phyloP scores from a whole-genome alignment of 2,329 filamentous ascomycete genomes.

The Macrophomina phaseolina region DNA sequence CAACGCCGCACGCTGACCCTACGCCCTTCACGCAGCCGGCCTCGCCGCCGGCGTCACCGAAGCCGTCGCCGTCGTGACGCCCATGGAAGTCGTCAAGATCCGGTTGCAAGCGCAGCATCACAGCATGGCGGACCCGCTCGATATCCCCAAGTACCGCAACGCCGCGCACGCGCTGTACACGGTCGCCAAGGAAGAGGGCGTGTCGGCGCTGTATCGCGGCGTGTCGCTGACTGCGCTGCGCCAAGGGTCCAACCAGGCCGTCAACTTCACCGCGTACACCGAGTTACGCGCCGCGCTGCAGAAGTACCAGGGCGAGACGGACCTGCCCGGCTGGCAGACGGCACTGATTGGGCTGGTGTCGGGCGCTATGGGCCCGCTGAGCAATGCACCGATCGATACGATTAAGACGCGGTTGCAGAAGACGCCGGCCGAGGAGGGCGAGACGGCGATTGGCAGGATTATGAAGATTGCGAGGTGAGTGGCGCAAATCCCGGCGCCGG shows the following conservation, averaged over 20 bases:
- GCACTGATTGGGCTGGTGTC: constrained; percentile 87
- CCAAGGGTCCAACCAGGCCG: constrained; percentile 94
- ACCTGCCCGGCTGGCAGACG: constrained; percentile 86
- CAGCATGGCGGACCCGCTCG: constrained; percentile 94
- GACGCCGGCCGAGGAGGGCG: constrained; percentile 79
- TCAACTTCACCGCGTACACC: constrained; percentile 96
- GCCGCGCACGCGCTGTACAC: constrained; percentile 84
- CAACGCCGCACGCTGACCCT: not conserved
- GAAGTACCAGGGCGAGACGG: constrained; percentile 72
- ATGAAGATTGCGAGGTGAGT: constrained; percentile 68
- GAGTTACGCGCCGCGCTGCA: constrained; percentile 86
- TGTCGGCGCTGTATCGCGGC: constrained; percentile 87
- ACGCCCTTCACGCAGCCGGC: constrained; percentile 63
- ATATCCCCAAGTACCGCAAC: constrained; percentile 96
- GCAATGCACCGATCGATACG: constrained; percentile 97
- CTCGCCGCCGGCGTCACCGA: constrained; percentile 93
- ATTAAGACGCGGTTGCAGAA: constrained; percentile 98
- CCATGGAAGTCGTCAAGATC: constrained; percentile 99
- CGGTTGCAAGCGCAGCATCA: constrained; percentile 97
- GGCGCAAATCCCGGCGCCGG: not conserved
- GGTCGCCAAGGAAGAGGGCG: constrained; percentile 88
- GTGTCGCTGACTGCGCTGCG: constrained; percentile 91
- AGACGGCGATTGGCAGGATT: constrained; percentile 81
- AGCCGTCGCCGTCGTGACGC: constrained; percentile 93
- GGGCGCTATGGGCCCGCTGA: constrained; percentile 93